A percentile compares a stretch with the other conserved stretches of the same genome.
These are phyloP conservation scores for Achaetomium macrosporum DNA, from an alignment of 2,329 filamentous ascomycete species.

Conservation along the genomic window DNA sequence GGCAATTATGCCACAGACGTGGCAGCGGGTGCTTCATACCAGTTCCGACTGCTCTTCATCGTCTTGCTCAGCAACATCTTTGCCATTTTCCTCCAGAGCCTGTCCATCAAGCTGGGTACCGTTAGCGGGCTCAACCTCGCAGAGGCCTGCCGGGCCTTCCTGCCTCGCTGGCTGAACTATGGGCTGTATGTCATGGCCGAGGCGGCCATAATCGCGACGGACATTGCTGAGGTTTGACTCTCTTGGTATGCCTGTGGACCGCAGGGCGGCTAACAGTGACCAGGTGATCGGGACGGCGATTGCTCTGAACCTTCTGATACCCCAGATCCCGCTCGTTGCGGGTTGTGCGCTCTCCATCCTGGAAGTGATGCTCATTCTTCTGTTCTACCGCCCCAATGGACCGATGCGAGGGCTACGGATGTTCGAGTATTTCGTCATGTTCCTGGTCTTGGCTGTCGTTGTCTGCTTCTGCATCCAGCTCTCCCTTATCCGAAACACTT, in stretches of 20 bases:
- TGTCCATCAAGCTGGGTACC: constrained; percentile 63
- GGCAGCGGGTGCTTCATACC: constrained; percentile 60
- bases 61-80: constrained; percentile 64
- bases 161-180: constrained; percentile 60
- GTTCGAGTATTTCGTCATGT: constrained; percentile 61
- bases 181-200: constrained; percentile 59
- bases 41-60: constrained; percentile 61
- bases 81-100: constrained; percentile 63
- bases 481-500: constrained; percentile 51
- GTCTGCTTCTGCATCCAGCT: constrained; percentile 67
- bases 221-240: constrained; percentile 55
- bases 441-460: constrained; percentile 61
- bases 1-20: constrained; percentile 69
- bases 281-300: constrained; percentile 66
- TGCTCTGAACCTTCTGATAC: constrained; percentile 59
- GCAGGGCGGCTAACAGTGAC: constrained; percentile 9
- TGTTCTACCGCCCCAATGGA: constrained; percentile 59
- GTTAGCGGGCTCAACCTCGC: constrained; percentile 64
- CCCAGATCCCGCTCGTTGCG: constrained; percentile 58
- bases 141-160: constrained; percentile 58
- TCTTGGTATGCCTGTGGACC: background rate
- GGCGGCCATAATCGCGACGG: constrained; percentile 63
- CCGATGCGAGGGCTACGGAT: constrained; percentile 52
- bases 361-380: constrained; percentile 61
- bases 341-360: constrained; percentile 63